Percentiles rank a stretch among this genome's conserved stretches.
Evolutionary conservation across 306 rosid genomes (phyloP).

Genomic region (Potentilla sterilis): DNA sequence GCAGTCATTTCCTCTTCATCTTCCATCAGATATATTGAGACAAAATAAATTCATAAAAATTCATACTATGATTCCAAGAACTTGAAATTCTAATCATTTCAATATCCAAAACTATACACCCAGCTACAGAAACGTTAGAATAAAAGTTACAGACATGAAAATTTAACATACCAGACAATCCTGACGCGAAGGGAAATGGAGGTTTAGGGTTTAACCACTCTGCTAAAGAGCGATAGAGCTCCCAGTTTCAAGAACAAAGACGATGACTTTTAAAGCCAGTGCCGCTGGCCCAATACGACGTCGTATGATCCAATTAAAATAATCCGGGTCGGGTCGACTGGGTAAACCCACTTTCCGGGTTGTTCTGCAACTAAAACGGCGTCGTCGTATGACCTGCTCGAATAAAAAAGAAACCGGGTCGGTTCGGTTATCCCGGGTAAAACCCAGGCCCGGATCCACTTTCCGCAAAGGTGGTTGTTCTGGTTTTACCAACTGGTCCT

Average conservation of each 20-base stretch:
- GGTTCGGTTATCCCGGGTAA: neutral
- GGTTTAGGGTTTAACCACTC: constrained; percentile 10
- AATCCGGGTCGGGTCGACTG: too few relatives aligned
- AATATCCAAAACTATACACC: neutral
- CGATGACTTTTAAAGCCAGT: neutral
- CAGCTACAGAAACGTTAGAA: neutral
- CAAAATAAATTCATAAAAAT: neutral
- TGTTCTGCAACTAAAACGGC: neutral
- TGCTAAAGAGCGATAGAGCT: neutral
- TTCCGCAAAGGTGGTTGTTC: neutral
- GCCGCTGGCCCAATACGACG: too few relatives aligned
- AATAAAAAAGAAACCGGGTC: too few relatives aligned
- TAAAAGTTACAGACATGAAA: too few relatives aligned
- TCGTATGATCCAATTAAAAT: too few relatives aligned
- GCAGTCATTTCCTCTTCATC: neutral
- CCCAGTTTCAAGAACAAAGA: neutral
- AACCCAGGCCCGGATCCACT: neutral
- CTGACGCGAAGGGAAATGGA: neutral
- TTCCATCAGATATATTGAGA: neutral
- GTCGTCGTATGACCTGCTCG: neutral
- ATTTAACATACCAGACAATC: neutral
- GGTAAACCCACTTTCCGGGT: too few relatives aligned
- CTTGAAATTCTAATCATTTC: neutral
- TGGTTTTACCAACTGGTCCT: neutral
- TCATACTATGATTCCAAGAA: neutral